Conservation (phyloP, 1,284 basidiomycete genomes). For the Malassezia equina region DNA sequence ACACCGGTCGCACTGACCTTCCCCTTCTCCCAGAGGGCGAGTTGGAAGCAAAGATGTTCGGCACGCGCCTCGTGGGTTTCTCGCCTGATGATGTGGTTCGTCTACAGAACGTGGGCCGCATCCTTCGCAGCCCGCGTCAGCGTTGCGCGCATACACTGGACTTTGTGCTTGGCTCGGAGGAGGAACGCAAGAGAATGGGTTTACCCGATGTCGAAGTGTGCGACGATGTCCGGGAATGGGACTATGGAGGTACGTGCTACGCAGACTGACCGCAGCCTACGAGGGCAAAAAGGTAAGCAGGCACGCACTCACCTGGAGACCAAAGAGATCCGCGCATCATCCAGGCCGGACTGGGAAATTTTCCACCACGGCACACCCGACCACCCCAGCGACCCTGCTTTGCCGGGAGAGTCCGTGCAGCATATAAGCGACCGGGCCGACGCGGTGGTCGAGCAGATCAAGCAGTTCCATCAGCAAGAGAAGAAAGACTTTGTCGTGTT, state of each 20-base stretch:
- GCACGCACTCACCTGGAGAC: constrained; percentile 18
- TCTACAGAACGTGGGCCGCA: constrained; percentile 30
- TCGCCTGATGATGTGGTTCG: constrained; percentile 33
- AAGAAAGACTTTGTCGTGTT: constrained; percentile 39
- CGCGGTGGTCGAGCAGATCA: constrained; percentile 33
- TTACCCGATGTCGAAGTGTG: constrained; percentile 25
- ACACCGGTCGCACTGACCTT: constrained; percentile 43
- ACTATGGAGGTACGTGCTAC: constrained; percentile 33
- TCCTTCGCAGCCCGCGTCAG: constrained; percentile 26
- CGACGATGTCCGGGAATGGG: constrained; percentile 44
- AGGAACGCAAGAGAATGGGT: constrained; percentile 13
- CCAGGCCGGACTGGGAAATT: constrained; percentile 39
- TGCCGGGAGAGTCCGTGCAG: constrained; percentile 39
- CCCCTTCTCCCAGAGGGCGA: constrained; percentile 38
- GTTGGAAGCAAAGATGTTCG: constrained; percentile 33
- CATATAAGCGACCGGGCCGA: constrained; percentile 39
- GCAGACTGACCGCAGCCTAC: constrained; percentile 18
- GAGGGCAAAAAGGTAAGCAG: constrained; percentile 30
- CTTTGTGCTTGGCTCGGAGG: constrained; percentile 30
- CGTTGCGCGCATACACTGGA: constrained; percentile 35
- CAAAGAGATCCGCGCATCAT: constrained; percentile 25
- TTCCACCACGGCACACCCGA: constrained; percentile 42
- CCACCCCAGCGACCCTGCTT: constrained; percentile 20
- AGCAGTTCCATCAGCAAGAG: constrained; percentile 27
- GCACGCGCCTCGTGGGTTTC: constrained; percentile 31